phyloP scores from a whole-genome alignment of 495 filamentous ascomycete genomes.

The Neurospora terricola region DNA sequence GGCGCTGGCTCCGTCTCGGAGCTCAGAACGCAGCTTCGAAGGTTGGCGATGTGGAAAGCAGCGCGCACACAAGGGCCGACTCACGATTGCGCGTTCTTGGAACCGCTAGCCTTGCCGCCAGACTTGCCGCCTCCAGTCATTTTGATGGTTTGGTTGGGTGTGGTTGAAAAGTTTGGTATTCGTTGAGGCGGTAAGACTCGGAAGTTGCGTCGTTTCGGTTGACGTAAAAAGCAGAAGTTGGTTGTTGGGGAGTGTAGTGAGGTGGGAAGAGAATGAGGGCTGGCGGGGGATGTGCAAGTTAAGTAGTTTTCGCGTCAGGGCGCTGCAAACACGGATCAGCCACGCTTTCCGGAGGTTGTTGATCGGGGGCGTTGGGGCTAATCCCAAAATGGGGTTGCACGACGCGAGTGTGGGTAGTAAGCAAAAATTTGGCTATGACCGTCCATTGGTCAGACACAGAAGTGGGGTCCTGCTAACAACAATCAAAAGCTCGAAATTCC shows the following conservation, averaged over 20 bases:
- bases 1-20: slow-evolving; percentile 9
- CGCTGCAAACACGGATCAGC: slow-evolving; percentile 37
- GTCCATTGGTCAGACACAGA: neutral
- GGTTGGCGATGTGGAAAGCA: slow-evolving; percentile 1
- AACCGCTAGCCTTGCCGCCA: slow-evolving; percentile 93
- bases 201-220: slow-evolving; percentile 7
- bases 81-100: slow-evolving; percentile 97
- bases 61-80: slow-evolving; percentile 25
- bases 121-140: slow-evolving; percentile 98
- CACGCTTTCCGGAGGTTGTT: slow-evolving; percentile 18
- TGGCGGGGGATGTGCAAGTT: slow-evolving; percentile 38
- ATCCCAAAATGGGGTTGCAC: slow-evolving; percentile 22
- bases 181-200: slow-evolving; percentile 18
- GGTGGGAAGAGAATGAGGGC: slow-evolving; percentile 22
- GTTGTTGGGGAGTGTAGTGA: slow-evolving; percentile 27
- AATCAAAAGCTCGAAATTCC: neutral
- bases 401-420: slow-evolving; percentile 5
- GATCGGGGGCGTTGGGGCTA: slow-evolving; percentile 30
- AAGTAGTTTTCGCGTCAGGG: slow-evolving; percentile 44
- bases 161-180: slow-evolving; percentile 9
- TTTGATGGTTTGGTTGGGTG: slow-evolving; percentile 50
- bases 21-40: neutral
- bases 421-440: neutral
- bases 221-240: slow-evolving; percentile 20
- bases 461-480: neutral